A percentile compares a stretch with the other conserved stretches of the same genome.
Conservation (phyloP, 2,329 filamentous ascomycete genomes). For the Cladophialophora carrionii region DNA sequence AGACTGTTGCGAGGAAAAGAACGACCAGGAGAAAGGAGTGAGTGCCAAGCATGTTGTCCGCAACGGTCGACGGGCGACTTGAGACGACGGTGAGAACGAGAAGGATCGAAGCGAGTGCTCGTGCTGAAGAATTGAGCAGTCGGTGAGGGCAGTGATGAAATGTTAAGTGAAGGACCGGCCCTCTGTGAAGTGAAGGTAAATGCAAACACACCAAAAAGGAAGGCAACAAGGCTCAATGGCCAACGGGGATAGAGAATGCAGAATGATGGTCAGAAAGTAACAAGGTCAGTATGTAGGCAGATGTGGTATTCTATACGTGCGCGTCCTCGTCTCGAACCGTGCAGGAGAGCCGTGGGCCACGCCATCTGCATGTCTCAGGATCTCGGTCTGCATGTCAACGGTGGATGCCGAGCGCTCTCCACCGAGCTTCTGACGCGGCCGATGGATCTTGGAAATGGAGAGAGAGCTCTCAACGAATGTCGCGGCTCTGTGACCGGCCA, state of each 20-base stretch:
- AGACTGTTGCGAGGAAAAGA: slow-evolving; percentile 42
- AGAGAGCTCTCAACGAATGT: slow-evolving; percentile 25
- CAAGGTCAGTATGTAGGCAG: slow-evolving; percentile 4
- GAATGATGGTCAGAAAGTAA: slow-evolving; percentile 27
- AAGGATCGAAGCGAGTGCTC: slow-evolving; percentile 3
- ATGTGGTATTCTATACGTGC: slow-evolving; percentile 16
- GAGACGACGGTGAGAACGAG: slow-evolving; percentile 17
- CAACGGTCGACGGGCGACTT: slow-evolving; percentile 28
- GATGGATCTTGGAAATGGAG: slow-evolving; percentile 25
- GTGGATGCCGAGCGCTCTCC: slow-evolving; percentile 21
- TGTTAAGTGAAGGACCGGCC: slow-evolving; percentile 31
- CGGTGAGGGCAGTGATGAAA: slow-evolving; percentile 30
- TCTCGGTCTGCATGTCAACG: slow-evolving; percentile 19
- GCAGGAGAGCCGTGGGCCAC: slow-evolving; percentile 25
- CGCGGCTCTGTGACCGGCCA: slow-evolving; percentile 21
- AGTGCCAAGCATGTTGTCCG: slow-evolving; percentile 33
- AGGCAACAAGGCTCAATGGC: slow-evolving; percentile 27
- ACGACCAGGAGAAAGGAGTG: slow-evolving; percentile 36
- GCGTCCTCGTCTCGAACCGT: slow-evolving; percentile 27
- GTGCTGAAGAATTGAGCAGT: slow-evolving; percentile 18
- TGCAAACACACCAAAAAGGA: slow-evolving; percentile 20
- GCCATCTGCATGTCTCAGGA: slow-evolving; percentile 36
- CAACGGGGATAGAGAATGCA: slow-evolving; percentile 29
- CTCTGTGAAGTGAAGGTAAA: slow-evolving; percentile 25
- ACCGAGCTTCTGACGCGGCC: slow-evolving; percentile 21